These are phyloP conservation scores for Clarireedia hainanense DNA, from an alignment of 2,329 filamentous ascomycete species.

Conservation along the genomic window DNA sequence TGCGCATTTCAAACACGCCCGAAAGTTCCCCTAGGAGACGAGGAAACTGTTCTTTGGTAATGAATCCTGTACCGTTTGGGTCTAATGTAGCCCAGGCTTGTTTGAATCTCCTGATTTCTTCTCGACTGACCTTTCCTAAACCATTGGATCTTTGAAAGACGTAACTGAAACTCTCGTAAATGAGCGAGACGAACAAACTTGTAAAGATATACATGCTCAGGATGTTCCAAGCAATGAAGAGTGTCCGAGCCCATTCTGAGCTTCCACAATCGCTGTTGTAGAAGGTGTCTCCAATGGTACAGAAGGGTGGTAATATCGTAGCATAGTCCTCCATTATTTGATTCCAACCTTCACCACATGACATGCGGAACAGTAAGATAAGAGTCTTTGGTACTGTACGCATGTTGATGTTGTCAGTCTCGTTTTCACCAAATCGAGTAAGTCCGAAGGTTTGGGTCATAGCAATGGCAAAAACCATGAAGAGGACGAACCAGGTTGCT, in stretches of 20 bases:
- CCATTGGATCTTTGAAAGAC: slow-evolving; percentile 95
- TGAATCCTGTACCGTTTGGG: slow-evolving; percentile 83
- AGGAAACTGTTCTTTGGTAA: slow-evolving; percentile 83
- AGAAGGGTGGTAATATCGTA: slow-evolving; percentile 68
- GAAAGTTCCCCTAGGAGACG: slow-evolving; percentile 84
- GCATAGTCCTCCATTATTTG: slow-evolving; percentile 94
- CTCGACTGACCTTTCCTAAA: slow-evolving; percentile 80
- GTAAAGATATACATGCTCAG: slow-evolving; percentile 99
- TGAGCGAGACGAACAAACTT: slow-evolving; percentile 94
- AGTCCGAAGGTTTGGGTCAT: slow-evolving; percentile 93
- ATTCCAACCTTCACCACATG: slow-evolving; percentile 95
- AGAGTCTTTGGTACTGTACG: slow-evolving; percentile 89
- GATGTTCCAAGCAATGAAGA: slow-evolving; percentile 98
- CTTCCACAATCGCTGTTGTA: slow-evolving; percentile 91
- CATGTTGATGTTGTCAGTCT: slow-evolving; percentile 79
- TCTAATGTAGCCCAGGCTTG: slow-evolving; percentile 97
- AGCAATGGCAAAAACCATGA: slow-evolving; percentile 92
- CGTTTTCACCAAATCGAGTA: slow-evolving; percentile 72
- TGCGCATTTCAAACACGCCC: slow-evolving; percentile 93
- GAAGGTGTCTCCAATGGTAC: slow-evolving; percentile 64
- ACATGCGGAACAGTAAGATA: slow-evolving; percentile 87
- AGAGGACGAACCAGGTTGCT: slow-evolving; percentile 95
- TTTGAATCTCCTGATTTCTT: slow-evolving; percentile 95
- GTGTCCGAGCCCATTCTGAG: slow-evolving; percentile 72
- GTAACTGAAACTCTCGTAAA: slow-evolving; percentile 99